Evolutionary conservation across 345 rosid species (phyloP).

Genomic region (Populus pruinosa): DNA sequence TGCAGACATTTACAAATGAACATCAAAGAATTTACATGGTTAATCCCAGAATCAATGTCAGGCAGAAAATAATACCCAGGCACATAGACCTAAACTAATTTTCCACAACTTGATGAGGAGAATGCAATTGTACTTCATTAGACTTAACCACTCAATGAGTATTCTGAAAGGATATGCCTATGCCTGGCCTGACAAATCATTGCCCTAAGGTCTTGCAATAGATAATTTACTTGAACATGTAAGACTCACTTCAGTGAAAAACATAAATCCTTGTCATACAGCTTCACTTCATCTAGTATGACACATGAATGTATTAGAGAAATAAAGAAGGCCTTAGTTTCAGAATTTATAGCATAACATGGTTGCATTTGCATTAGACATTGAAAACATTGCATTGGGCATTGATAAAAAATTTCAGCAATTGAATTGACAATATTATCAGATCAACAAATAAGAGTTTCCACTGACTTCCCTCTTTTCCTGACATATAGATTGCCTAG

Average conservation of each 20-base stretch:
- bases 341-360: neutral
- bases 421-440: neutral
- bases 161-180: neutral
- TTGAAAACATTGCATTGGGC: neutral
- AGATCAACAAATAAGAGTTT: neutral
- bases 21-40: neutral
- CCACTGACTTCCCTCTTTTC: neutral
- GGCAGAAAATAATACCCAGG: neutral
- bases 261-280: neutral
- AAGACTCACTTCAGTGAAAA: neutral
- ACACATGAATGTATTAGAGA: neutral
- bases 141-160: neutral
- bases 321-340: neutral
- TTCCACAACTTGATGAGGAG: neutral
- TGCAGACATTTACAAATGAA: neutral
- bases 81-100: neutral
- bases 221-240: neutral
- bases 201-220: neutral
- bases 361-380: neutral
- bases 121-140: neutral
- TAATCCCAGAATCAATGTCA: neutral
- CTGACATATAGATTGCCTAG: neutral
- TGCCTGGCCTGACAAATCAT: neutral
- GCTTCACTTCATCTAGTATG: neutral
- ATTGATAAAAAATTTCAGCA: neutral